Conservation (phyloP, 306 rosid genomes). For the Cicer judaicum region DNA sequence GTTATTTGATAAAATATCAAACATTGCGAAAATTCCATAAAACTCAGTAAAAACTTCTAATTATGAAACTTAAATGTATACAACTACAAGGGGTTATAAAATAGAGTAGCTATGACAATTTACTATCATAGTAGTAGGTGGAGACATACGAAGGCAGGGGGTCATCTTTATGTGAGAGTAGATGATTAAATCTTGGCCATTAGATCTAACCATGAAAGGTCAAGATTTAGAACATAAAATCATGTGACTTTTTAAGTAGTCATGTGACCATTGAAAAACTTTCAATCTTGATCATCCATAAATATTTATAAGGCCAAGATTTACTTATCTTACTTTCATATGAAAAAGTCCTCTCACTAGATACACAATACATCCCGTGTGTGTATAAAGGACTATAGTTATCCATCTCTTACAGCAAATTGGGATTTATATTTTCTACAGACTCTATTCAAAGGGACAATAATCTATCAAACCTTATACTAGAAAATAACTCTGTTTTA, state of each 20-base stretch:
- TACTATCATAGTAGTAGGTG: not conserved
- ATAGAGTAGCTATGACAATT: not conserved
- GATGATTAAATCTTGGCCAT: not conserved
- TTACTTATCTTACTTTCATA: not conserved
- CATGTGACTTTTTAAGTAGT: not conserved
- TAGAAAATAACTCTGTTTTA: constrained; percentile 87
- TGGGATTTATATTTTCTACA: constrained; percentile 30
- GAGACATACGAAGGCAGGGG: not conserved
- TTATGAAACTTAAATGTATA: not conserved
- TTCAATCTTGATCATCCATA: constrained; percentile 1
- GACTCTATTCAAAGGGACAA: constrained; percentile 26
- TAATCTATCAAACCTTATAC: constrained; percentile 73
- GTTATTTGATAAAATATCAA: too few relatives aligned
- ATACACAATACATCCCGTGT: not conserved
- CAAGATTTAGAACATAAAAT: not conserved
- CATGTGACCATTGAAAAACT: not conserved
- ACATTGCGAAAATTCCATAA: not conserved
- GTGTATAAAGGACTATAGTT: not conserved
- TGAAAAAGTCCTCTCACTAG: not conserved
- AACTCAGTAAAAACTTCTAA: not conserved
- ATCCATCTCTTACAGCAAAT: constrained; percentile 21
- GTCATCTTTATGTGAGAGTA: not conserved
- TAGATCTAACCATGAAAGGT: not conserved
- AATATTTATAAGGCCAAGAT: not conserved
- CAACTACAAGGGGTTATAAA: not conserved